phyloP scores from a whole-genome alignment of 768 basidiomycete genomes.

The Tulasnella calospora region DNA sequence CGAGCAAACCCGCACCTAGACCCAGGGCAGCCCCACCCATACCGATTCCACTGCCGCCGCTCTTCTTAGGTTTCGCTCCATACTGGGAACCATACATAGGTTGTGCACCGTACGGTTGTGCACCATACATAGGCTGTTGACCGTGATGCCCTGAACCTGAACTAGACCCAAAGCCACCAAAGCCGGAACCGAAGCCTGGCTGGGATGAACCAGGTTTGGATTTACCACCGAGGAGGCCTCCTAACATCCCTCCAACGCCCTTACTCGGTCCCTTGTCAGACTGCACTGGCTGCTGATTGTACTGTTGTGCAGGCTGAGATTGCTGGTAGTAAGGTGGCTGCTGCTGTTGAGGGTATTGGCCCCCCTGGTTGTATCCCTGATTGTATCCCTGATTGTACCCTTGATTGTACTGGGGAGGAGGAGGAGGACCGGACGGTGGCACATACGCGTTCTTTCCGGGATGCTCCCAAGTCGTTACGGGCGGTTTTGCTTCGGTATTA shows the following conservation, averaged over 20 bases:
- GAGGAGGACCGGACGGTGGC: slow-evolving; percentile 22
- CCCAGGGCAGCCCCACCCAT: neutral
- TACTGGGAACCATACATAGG: neutral
- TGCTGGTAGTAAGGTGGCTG: neutral
- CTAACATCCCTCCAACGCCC: neutral
- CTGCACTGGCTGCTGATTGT: neutral
- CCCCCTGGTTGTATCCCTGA: neutral
- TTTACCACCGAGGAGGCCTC: neutral
- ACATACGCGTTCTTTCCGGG: slow-evolving; percentile 4
- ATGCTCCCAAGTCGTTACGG: slow-evolving; percentile 14
- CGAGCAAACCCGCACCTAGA: slow-evolving; percentile 5
- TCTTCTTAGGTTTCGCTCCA: too few species aligned
- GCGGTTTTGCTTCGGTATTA: slow-evolving; percentile 13
- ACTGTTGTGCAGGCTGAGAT: neutral
- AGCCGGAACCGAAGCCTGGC: slow-evolving; percentile 9
- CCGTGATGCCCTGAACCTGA: neutral
- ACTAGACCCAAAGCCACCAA: neutral
- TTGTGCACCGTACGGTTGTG: too few species aligned
- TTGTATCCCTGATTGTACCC: neutral
- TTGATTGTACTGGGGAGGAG: neutral
- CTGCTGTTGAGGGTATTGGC: neutral
- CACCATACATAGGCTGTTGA: neutral
- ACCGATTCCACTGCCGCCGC: neutral
- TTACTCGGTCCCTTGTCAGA: neutral
- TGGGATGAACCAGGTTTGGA: neutral